Conservation (phyloP, 305 asterid genomes). For the Solanum chacoense region DNA sequence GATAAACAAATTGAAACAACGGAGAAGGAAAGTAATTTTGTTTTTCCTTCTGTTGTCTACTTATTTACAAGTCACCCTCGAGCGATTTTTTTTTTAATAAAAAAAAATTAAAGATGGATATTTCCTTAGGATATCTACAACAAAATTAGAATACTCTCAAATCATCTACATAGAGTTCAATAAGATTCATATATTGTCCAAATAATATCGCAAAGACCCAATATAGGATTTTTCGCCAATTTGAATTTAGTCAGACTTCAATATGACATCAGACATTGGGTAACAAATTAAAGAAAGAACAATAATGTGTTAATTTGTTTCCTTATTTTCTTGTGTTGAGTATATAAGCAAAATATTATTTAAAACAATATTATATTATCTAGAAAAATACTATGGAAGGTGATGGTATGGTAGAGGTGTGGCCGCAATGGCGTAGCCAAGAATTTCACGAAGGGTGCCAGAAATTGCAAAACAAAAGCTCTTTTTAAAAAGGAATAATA, state of each 20-base stretch:
- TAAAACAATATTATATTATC: neutral
- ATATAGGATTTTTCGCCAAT: neutral
- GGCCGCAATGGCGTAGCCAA: neutral
- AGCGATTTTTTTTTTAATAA: neutral
- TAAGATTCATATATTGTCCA: neutral
- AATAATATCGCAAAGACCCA: neutral
- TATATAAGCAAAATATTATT: neutral
- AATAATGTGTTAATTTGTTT: neutral
- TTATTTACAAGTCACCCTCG: neutral
- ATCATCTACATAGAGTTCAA: neutral
- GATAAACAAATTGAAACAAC: neutral
- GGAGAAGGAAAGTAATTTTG: neutral
- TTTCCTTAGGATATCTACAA: neutral
- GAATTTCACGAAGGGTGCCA: rapidly evolving
- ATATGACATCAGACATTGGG: too few relatives aligned
- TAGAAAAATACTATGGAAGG: neutral
- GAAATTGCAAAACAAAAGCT: too few relatives aligned
- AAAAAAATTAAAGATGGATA: neutral
- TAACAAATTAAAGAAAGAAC: too few relatives aligned
- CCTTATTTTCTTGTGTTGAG: neutral
- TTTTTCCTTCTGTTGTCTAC: neutral
- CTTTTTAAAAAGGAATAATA: neutral
- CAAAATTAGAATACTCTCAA: neutral
- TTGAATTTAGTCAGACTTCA: neutral
- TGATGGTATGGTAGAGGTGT: neutral